Conservation (phyloP, 345 rosid species). For the Linum lewisii region DNA sequence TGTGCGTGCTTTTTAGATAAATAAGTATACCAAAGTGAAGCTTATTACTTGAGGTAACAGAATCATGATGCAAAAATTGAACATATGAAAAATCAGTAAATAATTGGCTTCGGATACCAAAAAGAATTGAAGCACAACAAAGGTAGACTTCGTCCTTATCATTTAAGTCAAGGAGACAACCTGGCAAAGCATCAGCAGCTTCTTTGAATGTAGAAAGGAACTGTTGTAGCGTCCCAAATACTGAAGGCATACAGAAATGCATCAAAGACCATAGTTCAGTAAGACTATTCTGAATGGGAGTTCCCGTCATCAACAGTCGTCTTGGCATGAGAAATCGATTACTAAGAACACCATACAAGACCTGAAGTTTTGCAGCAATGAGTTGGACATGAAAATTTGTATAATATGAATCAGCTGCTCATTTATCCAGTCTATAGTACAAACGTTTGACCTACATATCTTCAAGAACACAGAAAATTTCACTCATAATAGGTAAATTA, state of each 20-base stretch:
- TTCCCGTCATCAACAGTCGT: slow-evolving; percentile 76
- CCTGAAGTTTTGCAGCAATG: slow-evolving; percentile 28
- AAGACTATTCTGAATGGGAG: slow-evolving; percentile 84
- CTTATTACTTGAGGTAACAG: background rate
- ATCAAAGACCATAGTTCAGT: slow-evolving; percentile 89
- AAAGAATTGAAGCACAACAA: background rate
- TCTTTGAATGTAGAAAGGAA: slow-evolving; percentile 65
- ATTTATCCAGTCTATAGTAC: too few relatives aligned
- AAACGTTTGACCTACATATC: too few relatives aligned
- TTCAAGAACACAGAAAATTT: too few relatives aligned
- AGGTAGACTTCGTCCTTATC: background rate
- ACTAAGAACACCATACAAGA: slow-evolving; percentile 54
- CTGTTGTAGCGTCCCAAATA: slow-evolving; percentile 69
- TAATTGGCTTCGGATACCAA: background rate
- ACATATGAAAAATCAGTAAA: background rate
- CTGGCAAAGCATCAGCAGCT: slow-evolving; percentile 47
- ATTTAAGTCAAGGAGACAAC: slow-evolving; percentile 18
- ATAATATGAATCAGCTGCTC: too few relatives aligned
- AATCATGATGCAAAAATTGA: background rate
- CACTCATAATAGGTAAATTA: too few relatives aligned
- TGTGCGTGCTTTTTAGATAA: background rate
- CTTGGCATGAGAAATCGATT: slow-evolving; percentile 73
- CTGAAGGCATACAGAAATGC: slow-evolving; percentile 87
- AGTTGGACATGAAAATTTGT: background rate
- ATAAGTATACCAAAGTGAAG: background rate